Base-by-base conservation (phyloP, 768 basidiomycete species). In the Lactarius pseudohatsudake region DNA sequence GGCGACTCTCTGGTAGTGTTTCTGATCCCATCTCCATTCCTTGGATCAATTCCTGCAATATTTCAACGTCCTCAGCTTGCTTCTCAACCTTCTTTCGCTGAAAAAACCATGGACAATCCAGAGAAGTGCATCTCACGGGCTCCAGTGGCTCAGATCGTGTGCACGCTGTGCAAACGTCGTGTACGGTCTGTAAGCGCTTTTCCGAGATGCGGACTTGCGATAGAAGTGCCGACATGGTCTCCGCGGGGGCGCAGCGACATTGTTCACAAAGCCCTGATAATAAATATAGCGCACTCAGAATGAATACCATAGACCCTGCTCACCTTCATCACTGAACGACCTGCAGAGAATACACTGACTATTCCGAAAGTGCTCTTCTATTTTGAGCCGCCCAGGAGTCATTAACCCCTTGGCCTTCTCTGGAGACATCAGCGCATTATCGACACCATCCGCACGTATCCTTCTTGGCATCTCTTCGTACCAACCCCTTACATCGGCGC, bases 401-500 rank as follows among this genome's bases (percentile, higher is more conserved):
- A 73, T 71, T 67, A 74, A 70, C 73, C 64, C 73, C 66, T 73
- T 40, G 20, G 36, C 40, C 47, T 78, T 74, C 68, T 76, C 67
- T 36, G 82, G 81, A 3, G 81, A 78, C 50, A 75, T 68, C 10
- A 74, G 59, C 8, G 77, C 61, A 28, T 75, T 72, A 58, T 79
- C 79, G 63, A 71, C 72, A 74, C 81, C 72, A 72, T 79, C 73
- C 56, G 76, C 77, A 57, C 78, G 77, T 63, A 80, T 78, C 47
- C 80, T 78, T 74, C 86, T 87, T 2, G 93, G 91, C 93, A 96
- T 94, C 34, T 89, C 87, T 58, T 89, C 82, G 73, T 86, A 98
- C 96, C 96, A 98, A 53, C 81, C 79, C 61, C 84, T 83, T 32
- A 96, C 88, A 74, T 97, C 90, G 10, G 90, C 94, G 18, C 96